These are phyloP conservation scores for Aspergillus eucalypticola DNA, from an alignment of 2,329 filamentous ascomycete species.

Conservation along the genomic window DNA sequence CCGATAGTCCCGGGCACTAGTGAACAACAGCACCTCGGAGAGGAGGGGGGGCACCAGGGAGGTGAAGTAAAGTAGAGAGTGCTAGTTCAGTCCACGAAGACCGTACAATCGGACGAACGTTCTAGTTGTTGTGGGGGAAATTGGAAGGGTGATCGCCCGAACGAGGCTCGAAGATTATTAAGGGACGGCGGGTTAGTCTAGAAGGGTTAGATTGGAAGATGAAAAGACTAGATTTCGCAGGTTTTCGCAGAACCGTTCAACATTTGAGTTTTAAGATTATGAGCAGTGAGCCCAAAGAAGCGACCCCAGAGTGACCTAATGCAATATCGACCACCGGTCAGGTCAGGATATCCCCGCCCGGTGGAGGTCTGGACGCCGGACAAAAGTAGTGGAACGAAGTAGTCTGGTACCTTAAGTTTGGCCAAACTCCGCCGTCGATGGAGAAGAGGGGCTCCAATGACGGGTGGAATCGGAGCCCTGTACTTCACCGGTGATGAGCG, in stretches of 20 bases:
- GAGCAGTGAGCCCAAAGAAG: background rate
- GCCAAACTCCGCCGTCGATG: slow-evolving; percentile 5
- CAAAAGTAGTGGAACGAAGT: background rate
- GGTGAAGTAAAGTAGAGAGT: background rate
- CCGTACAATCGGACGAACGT: background rate
- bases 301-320: slow-evolving; percentile 11
- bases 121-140: slow-evolving; percentile 3
- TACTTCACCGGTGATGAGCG: background rate
- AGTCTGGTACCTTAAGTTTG: slow-evolving; percentile 7
- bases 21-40: background rate
- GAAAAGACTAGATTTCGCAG: background rate
- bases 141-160: slow-evolving; percentile 2
- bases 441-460: slow-evolving; percentile 1
- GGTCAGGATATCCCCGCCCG: background rate
- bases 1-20: slow-evolving; percentile 2
- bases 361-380: background rate
- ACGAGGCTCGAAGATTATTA: background rate
- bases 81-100: background rate
- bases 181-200: background rate
- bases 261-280: background rate
- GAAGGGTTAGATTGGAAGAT: background rate
- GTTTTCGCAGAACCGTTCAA: background rate
- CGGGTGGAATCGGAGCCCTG: slow-evolving; percentile 1
- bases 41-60: background rate
- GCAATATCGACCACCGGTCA: slow-evolving; percentile 4